Evolutionary conservation across 495 filamentous ascomycete species (phyloP).

Genomic region (Staphylotrichum longicolle): DNA sequence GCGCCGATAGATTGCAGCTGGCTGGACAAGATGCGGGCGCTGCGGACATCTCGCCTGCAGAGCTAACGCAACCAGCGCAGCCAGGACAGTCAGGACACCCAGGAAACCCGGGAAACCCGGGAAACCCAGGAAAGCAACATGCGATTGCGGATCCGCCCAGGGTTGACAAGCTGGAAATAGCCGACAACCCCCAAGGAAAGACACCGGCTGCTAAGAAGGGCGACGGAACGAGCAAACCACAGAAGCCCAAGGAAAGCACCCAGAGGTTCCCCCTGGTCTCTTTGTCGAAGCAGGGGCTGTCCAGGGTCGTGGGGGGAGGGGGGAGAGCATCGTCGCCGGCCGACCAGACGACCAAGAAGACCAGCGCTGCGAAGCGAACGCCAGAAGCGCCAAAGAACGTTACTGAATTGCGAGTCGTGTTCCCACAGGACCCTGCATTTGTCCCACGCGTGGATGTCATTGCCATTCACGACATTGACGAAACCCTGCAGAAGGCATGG

Average conservation of each 20-base stretch:
- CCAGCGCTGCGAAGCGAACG: not conserved
- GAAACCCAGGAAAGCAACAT: not conserved
- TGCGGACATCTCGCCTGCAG: too few relatives aligned
- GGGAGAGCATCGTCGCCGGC: too few relatives aligned
- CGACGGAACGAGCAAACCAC: too few relatives aligned
- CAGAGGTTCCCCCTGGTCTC: too few relatives aligned
- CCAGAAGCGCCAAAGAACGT: not conserved
- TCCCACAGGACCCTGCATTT: constrained; percentile 1
- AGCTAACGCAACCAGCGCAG: not conserved
- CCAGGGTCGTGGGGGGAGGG: not conserved
- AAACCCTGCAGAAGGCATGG: constrained; percentile 18
- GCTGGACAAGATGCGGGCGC: not conserved
- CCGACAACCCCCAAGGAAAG: not conserved
- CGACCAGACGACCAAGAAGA: not conserved
- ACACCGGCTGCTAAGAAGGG: not conserved
- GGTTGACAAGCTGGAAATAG: not conserved
- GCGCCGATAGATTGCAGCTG: not conserved
- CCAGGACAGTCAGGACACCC: too few relatives aligned
- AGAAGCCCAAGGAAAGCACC: constrained; percentile 1
- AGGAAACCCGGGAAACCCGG: not conserved
- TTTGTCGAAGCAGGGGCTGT: not conserved
- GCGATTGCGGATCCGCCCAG: not conserved
- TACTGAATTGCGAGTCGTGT: constrained; percentile 13
- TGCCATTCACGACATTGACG: constrained; percentile 23
- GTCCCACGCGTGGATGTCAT: constrained; percentile 21